Conservation (phyloP, 106 monocot genomes). For the Vanilla planifolia region DNA sequence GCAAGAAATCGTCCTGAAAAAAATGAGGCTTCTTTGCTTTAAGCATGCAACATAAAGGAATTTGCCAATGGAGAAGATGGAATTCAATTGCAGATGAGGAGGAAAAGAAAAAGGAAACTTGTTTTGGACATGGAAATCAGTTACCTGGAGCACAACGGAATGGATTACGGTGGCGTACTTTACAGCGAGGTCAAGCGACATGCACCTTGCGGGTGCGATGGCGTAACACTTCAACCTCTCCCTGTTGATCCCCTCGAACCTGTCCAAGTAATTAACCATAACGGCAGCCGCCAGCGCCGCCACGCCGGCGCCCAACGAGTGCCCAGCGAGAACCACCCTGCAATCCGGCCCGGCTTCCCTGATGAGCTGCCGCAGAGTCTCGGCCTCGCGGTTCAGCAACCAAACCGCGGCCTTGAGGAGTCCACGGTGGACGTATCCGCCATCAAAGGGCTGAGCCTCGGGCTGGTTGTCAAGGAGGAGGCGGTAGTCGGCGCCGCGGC, state of each 20-base stretch:
- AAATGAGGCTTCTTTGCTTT: too few species aligned
- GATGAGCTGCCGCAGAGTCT: slow-evolving; percentile 10
- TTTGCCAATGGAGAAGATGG: background rate
- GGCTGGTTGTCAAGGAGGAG: slow-evolving; percentile 43
- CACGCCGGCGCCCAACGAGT: slow-evolving; percentile 54
- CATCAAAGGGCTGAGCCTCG: slow-evolving; percentile 36
- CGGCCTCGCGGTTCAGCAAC: slow-evolving; percentile 30
- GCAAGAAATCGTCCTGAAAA: slow-evolving; percentile 62
- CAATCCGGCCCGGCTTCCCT: slow-evolving; percentile 21
- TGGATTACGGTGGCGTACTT: slow-evolving; percentile 67
- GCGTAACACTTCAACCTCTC: slow-evolving; percentile 46
- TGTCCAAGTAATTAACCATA: slow-evolving; percentile 35
- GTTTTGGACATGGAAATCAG: background rate
- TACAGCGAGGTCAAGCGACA: slow-evolving; percentile 63
- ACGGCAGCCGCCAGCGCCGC: slow-evolving; percentile 42
- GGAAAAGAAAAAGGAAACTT: background rate
- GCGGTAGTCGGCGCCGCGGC: slow-evolving; percentile 41
- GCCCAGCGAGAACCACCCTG: slow-evolving; percentile 41
- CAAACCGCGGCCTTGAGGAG: slow-evolving; percentile 55
- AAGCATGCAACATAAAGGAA: background rate
- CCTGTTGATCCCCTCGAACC: slow-evolving; percentile 37
- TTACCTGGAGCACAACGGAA: slow-evolving; percentile 62
- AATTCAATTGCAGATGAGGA: background rate
- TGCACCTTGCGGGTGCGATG: slow-evolving; percentile 61
- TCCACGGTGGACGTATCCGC: slow-evolving; percentile 62